Conservation (phyloP, 306 rosid genomes). For the Morella rubra region DNA sequence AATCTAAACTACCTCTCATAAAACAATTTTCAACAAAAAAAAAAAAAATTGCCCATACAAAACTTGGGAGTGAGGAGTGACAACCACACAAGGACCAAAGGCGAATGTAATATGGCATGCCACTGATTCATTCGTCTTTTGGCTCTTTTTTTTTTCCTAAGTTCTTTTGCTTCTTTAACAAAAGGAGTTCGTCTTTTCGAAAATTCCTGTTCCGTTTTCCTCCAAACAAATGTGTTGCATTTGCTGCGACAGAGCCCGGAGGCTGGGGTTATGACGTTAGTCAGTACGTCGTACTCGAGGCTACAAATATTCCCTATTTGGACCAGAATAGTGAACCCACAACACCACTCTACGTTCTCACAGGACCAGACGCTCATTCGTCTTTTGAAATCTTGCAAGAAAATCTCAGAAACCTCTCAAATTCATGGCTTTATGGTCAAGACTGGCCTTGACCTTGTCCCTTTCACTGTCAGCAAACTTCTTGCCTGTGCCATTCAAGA, state of each 20-base stretch:
- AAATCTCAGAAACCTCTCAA: constrained; percentile 42
- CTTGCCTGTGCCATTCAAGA: constrained; percentile 51
- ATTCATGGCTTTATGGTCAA: constrained; percentile 58
- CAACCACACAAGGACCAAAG: too few relatives aligned
- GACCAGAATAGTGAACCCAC: neutral
- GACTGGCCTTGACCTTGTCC: constrained; percentile 39
- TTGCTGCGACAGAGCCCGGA: neutral
- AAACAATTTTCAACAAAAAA: too few relatives aligned
- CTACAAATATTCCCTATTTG: constrained; percentile 10
- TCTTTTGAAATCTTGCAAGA: constrained; percentile 47
- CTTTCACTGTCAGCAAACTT: constrained; percentile 64
- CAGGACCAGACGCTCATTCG: constrained; percentile 19
- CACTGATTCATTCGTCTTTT: too few relatives aligned
- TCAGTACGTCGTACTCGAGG: neutral
- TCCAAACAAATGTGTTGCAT: neutral
- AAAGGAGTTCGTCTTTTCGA: too few relatives aligned
- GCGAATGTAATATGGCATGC: too few relatives aligned
- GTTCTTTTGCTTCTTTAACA: too few relatives aligned
- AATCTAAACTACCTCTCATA: too few relatives aligned
- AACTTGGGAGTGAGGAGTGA: too few relatives aligned
- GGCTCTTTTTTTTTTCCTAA: too few relatives aligned
- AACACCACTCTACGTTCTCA: neutral
- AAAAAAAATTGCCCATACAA: too few relatives aligned
- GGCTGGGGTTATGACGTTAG: constrained; percentile 4
- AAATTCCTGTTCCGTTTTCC: too few relatives aligned